A percentile compares a stretch with the other conserved stretches of the same genome.
These are phyloP conservation scores for Pythium dissotocum DNA, from an alignment of 352 stramenopile species.

Conservation along the genomic window DNA sequence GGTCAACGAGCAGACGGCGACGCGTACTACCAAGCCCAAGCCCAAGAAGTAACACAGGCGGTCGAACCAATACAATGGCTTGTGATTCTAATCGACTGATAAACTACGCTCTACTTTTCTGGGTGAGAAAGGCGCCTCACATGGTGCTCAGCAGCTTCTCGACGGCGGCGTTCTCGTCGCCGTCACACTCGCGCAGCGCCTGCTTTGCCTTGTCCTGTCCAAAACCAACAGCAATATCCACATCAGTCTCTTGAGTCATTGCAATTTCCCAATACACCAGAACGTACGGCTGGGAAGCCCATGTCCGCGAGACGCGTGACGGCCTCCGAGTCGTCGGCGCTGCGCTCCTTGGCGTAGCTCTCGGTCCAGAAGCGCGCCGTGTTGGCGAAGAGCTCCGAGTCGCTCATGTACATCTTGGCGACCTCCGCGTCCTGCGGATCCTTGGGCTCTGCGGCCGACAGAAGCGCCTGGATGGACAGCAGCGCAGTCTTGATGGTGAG, in stretches of 20 bases:
- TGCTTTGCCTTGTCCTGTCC: slow-evolving; percentile 64
- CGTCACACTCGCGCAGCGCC: slow-evolving; percentile 63
- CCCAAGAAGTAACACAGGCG: slow-evolving; percentile 26
- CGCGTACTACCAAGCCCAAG: slow-evolving; percentile 48
- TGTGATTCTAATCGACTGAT: slow-evolving; percentile 5
- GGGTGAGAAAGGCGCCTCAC: slow-evolving; percentile 31
- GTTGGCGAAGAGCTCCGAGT: slow-evolving; percentile 91
- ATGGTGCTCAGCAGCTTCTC: slow-evolving; percentile 77
- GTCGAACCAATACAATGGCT: slow-evolving; percentile 3
- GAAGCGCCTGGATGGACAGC: slow-evolving; percentile 94
- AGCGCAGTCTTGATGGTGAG: slow-evolving; percentile 97
- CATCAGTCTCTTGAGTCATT: no score
- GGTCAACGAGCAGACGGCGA: slow-evolving; percentile 49
- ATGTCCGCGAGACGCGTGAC: slow-evolving; percentile 83
- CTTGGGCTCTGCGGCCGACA: slow-evolving; percentile 93
- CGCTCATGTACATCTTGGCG: slow-evolving; percentile 95
- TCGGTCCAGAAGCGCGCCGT: slow-evolving; percentile 97
- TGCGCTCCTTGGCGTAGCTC: slow-evolving; percentile 89
- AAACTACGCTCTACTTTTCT: neutral
- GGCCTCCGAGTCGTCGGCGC: slow-evolving; percentile 50
- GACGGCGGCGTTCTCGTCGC: slow-evolving; percentile 89
- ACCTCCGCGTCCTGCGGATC: slow-evolving; percentile 95
- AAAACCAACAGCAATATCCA: neutral
- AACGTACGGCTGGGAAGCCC: slow-evolving; percentile 73
- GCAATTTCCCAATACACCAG: neutral